These are phyloP conservation scores for Botrytis deweyae DNA, from an alignment of 2,329 filamentous ascomycete genomes.

Conservation along the genomic window DNA sequence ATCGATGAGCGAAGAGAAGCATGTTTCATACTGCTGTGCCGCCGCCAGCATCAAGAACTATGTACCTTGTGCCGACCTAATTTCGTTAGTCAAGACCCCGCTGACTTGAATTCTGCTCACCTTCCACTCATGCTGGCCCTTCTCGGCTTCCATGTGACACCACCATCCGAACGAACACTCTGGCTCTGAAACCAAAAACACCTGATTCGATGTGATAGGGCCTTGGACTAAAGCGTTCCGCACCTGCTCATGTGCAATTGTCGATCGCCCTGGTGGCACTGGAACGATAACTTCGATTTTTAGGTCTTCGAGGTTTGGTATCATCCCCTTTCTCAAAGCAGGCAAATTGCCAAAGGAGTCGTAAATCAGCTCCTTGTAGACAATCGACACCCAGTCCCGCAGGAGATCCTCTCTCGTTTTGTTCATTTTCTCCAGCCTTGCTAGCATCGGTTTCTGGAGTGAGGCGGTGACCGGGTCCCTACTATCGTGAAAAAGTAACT, in stretches of 20 bases:
- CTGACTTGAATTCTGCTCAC: background rate
- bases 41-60: background rate
- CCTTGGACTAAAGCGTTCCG: background rate
- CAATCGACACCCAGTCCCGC: background rate
- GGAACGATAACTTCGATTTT: background rate
- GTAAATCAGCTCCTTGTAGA: background rate
- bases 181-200: background rate
- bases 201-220: background rate
- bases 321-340: background rate
- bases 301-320: background rate
- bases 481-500: slow-evolving; percentile 9
- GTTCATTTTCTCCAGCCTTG: background rate
- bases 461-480: background rate
- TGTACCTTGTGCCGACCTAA: background rate
- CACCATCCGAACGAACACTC: background rate
- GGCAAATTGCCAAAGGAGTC: background rate
- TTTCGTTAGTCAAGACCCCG: background rate
- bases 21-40: background rate
- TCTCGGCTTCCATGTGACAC: background rate
- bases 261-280: background rate
- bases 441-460: background rate
- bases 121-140: background rate
- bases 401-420: background rate
- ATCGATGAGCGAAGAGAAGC: background rate
- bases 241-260: background rate